phyloP scores from a whole-genome alignment of 371 early-diverging fungal genomes.

The Actinomucor elegans region DNA sequence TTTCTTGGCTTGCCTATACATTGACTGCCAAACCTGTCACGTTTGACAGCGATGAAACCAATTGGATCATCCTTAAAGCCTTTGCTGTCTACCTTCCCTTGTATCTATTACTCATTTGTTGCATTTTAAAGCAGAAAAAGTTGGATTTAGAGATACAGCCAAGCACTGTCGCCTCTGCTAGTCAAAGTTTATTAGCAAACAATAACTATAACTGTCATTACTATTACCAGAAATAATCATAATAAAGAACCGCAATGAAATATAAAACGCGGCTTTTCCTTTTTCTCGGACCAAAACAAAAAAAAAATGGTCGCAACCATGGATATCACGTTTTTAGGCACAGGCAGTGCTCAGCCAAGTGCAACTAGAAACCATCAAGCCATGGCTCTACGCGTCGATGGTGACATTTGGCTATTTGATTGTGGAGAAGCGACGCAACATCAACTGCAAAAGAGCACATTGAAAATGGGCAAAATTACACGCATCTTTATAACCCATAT shows the following conservation, averaged over 20 bases:
- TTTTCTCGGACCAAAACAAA: neutral
- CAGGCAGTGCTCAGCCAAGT: slow-evolving; percentile 73
- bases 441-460: slow-evolving; percentile 54
- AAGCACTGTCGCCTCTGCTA: too few relatives aligned
- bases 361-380: slow-evolving; percentile 69
- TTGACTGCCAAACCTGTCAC: neutral
- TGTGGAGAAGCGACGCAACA: slow-evolving; percentile 78
- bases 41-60: neutral
- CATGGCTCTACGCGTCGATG: slow-evolving; percentile 53
- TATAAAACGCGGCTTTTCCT: neutral
- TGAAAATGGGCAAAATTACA: slow-evolving; percentile 45
- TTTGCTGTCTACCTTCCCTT: slow-evolving; percentile 4
- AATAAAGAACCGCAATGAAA: neutral
- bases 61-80: slow-evolving; percentile 2
- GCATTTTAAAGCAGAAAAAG: slow-evolving; percentile 1
- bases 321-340: slow-evolving; percentile 66
- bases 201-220: too few relatives aligned
- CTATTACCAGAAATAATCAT: neutral
- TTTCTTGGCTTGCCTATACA: slow-evolving; percentile 12
- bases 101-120: slow-evolving; percentile 2
- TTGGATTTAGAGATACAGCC: neutral
- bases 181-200: neutral
- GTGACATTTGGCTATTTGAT: slow-evolving; percentile 67
- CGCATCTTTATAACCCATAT: slow-evolving; percentile 62
- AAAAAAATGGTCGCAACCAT: slow-evolving; percentile 33